Base-by-base conservation (phyloP, 371 early-diverging fungal species). In the Circinella umbellata region DNA sequence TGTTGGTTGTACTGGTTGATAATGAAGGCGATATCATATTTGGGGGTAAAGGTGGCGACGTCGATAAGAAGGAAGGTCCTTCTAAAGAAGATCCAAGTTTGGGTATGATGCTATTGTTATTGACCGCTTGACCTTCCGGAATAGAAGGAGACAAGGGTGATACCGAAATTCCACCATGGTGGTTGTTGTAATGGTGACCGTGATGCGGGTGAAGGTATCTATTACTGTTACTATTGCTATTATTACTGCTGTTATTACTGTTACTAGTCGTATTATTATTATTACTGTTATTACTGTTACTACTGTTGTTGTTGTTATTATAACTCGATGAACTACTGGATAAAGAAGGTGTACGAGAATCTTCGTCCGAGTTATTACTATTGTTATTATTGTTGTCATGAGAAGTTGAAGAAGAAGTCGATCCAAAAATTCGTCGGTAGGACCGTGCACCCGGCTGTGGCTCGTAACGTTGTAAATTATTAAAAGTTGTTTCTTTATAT, bases 401-500 rank as follows among this genome's bases (percentile, higher is more conserved):
- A 51, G 51, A 51, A 15, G 17, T 15, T 17, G 51, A 51, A 15
- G 51, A 42, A 46, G 71, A 37, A 8, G 51, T 17, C 8, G 51
- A 51, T 51, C 17, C 51, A 51, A 51, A 51, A 4, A 51, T 8
- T 1, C 74, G 71, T 42, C 78, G 69, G 34, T 79, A 76, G 37
- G 71, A 72, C 18, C 74, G 74, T 62, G 82, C 82, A 36, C 78
- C 82, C 51, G 82, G 82, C 63, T 79, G 82, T 18, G 82, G 72
- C 71, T 75, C 75, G 69, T 86, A 75, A 38, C 78, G 73, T 36
- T 82, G 80, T 37, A 82, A 54, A 20, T 80, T 76, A 54, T 64
- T 74, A 36, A 78, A 71, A 54, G 70, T 66, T 27, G 68, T 61
- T 69, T 88, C 86, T 61, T 86, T 88, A 73, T 86, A 88, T 74